Conservation (phyloP, 306 rosid genomes). For the Casuarina cunninghamiana region DNA sequence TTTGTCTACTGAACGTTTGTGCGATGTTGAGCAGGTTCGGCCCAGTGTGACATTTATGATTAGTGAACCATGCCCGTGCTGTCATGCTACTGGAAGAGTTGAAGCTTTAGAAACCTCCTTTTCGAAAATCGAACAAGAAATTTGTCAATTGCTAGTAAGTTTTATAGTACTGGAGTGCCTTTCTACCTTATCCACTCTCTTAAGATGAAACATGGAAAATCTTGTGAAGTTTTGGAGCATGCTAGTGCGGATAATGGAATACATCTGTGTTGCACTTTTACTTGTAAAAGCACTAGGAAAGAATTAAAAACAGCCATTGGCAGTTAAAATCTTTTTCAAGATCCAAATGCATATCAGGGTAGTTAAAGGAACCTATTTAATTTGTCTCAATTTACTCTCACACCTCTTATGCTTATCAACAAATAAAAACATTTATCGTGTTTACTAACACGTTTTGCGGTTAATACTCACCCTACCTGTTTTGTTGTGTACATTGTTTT, state of each 20-base stretch:
- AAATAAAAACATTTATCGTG: not conserved
- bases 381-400: not conserved
- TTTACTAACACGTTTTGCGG: not conserved
- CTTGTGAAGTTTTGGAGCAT: not conserved
- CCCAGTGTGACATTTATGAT: constrained; percentile 98
- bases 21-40: constrained; percentile 70
- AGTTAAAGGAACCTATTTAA: not conserved
- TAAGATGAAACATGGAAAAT: not conserved
- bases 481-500: constrained; percentile 4
- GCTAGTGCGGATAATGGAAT: not conserved
- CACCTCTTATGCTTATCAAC: not conserved
- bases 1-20: constrained; percentile 27
- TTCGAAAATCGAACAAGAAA: constrained; percentile 95
- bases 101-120: constrained; percentile 95
- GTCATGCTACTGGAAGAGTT: constrained; percentile 97
- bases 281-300: not conserved
- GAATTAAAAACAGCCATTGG: not conserved
- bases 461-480: not conserved
- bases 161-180: not conserved
- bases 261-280: not conserved
- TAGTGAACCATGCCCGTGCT: constrained; percentile 88
- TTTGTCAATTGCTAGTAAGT: constrained; percentile 85
- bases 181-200: not conserved
- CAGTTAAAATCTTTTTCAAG: not conserved
- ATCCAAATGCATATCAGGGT: not conserved